A percentile compares a stretch with the other conserved stretches of the same genome.
These are phyloP conservation scores for Candida sp. DNA, from an alignment of 1,139 yeast genomes.

Conservation along the genomic window DNA sequence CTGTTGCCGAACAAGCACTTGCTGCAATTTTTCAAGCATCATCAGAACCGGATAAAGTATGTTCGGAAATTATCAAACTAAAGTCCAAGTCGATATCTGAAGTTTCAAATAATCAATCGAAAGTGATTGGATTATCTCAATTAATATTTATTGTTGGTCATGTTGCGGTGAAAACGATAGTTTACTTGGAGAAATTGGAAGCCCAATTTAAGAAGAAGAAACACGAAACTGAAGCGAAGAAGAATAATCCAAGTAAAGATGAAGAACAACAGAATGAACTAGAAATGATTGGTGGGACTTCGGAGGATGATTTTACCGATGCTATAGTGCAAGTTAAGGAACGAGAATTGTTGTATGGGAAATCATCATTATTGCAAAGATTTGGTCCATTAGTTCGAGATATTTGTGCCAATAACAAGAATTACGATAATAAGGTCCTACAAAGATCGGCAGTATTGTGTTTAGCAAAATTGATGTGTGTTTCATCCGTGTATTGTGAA, in stretches of 20 bases:
- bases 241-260: constrained; percentile 12
- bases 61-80: constrained; percentile 56
- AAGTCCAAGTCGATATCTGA: constrained; percentile 53
- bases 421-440: constrained; percentile 52
- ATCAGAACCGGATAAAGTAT: constrained; percentile 63
- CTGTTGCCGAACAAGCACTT: constrained; percentile 92
- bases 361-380: constrained; percentile 65
- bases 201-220: constrained; percentile 81
- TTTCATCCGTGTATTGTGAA: constrained; percentile 84
- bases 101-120: constrained; percentile 10
- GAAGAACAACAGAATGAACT: constrained; percentile 65
- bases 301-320: constrained; percentile 94
- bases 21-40: constrained; percentile 75
- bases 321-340: constrained; percentile 83
- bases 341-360: constrained; percentile 76
- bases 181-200: constrained; percentile 81
- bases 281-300: constrained; percentile 92
- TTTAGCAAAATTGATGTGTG: constrained; percentile 90
- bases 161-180: constrained; percentile 79
- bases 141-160: constrained; percentile 88
- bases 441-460: constrained; percentile 82
- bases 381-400: constrained; percentile 81
- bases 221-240: constrained; percentile 50
- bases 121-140: constrained; percentile 63
- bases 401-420: constrained; percentile 62